Conservation (phyloP, 1,284 basidiomycete genomes). For the Jaminaea rosea region DNA sequence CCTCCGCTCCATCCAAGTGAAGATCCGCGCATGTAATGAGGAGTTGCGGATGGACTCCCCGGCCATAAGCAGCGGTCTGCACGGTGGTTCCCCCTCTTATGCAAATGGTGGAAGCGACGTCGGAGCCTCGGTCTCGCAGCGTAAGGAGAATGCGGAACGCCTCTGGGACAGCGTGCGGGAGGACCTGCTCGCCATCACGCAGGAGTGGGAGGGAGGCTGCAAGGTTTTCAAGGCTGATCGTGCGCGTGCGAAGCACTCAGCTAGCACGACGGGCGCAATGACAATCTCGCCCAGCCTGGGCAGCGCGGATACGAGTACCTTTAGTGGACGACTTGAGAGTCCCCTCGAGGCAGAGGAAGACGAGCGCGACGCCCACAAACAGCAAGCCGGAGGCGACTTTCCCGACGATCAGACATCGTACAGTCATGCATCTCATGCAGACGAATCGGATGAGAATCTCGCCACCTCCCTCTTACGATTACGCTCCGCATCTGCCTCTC, state of each 20-base stretch:
- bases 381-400: too few relatives aligned
- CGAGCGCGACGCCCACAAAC: too few relatives aligned
- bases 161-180: conserved; percentile 34
- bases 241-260: conserved; percentile 8
- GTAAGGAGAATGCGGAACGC: conserved; percentile 12
- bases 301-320: not conserved
- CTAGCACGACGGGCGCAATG: not conserved
- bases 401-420: too few relatives aligned
- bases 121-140: not conserved
- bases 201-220: conserved; percentile 39
- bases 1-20: conserved; percentile 44
- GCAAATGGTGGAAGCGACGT: not conserved
- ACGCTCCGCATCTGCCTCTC: conserved; percentile 23
- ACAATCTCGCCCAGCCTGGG: not conserved
- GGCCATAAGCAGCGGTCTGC: not conserved
- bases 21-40: conserved; percentile 38
- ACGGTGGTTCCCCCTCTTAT: not conserved
- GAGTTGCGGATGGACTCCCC: conserved; percentile 28
- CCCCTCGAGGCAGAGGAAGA: conserved; percentile 32
- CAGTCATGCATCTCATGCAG: too few relatives aligned
- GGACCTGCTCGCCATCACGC: conserved; percentile 32
- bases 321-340: too few relatives aligned
- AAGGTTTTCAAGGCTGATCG: too few relatives aligned
- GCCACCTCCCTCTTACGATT: conserved; percentile 15
- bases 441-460: not conserved